Evolutionary conservation across 768 basidiomycete genomes (phyloP), one percentile per base, ranked within the genome.

Genomic region (Fistulinella prunicolor): DNA sequence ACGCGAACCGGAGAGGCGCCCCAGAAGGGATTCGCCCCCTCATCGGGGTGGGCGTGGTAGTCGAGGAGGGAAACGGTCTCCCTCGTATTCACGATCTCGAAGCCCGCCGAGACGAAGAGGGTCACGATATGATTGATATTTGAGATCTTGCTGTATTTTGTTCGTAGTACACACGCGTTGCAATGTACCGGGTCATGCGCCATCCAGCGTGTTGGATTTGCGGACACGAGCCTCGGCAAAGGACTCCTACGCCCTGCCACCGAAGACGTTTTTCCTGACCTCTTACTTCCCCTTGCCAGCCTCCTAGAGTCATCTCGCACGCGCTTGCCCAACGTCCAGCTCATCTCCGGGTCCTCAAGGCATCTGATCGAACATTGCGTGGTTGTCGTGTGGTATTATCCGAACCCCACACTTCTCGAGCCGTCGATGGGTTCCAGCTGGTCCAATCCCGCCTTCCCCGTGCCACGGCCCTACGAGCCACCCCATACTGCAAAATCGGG

Each of bases 1-100:
- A 6, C 56, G 68, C 19, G 73, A 75, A 23, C 70, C 71, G 6
- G 74, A 81, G 19, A 70, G 78, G 16, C 80, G 79, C 12, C 75
- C 75, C n/a, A 74, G 74, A 23, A 61, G 72, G 42, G 70, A 72
- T 24, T 76, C 81, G 5, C 71, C 71, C 3, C 80, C 82, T 0
- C 77, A 77, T 43, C 58, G 62, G 35, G 74, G 76, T 28, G 65
- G 72, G 13, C 68, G 78, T 22, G 70, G 71, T 20, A 73, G 74
- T 21, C 72, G 72, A 48, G 72, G 64, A 19, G 67, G 69, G 35
- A 72, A 74, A 54, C 66, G 72, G 36, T 66, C 70, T 0, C 58
- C 57, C 1, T 70, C 75, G 6, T 51, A 59, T 24, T 72, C 70
- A 13, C 57, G 70, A 20, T 75, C 75, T 9, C 64, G 73, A 42